Evolutionary conservation across 495 filamentous ascomycete species (phyloP).

Genomic region (Tuber calosporum): DNA sequence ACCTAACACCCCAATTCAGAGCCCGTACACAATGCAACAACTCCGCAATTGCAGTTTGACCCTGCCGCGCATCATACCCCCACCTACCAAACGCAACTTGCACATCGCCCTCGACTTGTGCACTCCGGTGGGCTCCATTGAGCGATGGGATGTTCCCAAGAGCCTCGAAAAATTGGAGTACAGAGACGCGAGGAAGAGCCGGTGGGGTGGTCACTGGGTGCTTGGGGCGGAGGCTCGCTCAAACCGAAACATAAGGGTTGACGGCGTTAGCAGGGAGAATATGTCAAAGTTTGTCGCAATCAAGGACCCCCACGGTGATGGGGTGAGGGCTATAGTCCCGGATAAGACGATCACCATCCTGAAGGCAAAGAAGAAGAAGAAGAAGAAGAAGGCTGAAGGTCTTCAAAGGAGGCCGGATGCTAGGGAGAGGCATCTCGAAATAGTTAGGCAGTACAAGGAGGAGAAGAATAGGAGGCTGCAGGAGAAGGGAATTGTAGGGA

Average conservation of each 20-base stretch:
- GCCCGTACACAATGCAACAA: constrained; percentile 40
- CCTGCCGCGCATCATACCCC: constrained; percentile 68
- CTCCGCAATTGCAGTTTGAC: constrained; percentile 51
- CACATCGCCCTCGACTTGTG: constrained; percentile 85
- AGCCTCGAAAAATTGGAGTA: no score
- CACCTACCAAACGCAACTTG: constrained; percentile 75
- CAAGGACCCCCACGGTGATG: constrained; percentile 27
- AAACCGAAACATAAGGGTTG: constrained; percentile 50
- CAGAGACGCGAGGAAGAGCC: no score
- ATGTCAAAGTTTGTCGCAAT: constrained; percentile 36
- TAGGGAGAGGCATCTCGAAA: constrained; percentile 39
- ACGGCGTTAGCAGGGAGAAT: constrained; percentile 18
- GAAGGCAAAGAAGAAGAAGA: background rate
- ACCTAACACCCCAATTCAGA: constrained; percentile 12
- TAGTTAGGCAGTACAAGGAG: constrained; percentile 43
- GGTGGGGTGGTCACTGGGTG: no score
- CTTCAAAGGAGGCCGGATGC: constrained; percentile 21
- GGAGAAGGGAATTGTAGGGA: constrained; percentile 1
- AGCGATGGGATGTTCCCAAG: no score
- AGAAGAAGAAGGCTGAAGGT: background rate
- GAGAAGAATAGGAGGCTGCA: constrained; percentile 41
- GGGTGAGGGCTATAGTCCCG: constrained; percentile 36
- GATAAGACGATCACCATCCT: constrained; percentile 11
- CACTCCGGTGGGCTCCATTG: constrained; percentile 70
- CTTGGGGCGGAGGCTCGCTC: constrained; percentile 81